These are phyloP conservation scores for Xerocomus potaroensis DNA, from an alignment of 768 basidiomycete genomes.

Conservation along the genomic window DNA sequence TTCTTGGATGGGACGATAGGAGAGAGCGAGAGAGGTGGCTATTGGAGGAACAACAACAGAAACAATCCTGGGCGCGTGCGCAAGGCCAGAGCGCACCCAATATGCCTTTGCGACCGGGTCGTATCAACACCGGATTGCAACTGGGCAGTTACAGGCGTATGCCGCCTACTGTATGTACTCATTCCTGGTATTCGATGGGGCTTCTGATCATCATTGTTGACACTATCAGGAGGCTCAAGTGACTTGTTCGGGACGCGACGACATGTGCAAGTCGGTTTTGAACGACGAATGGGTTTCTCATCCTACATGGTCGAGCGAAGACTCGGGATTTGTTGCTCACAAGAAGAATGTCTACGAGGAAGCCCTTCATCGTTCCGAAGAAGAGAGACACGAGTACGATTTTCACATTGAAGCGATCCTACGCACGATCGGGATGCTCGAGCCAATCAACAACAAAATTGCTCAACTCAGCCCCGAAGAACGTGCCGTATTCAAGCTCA, in stretches of 20 bases:
- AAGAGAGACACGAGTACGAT: constrained; percentile 98
- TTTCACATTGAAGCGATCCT: constrained; percentile 96
- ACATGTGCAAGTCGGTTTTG: constrained; percentile 92
- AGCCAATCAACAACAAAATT: constrained; percentile 89
- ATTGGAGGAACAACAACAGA: constrained; percentile 41
- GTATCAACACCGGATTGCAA: constrained; percentile 63
- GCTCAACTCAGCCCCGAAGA: constrained; percentile 75
- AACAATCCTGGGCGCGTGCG: constrained; percentile 50
- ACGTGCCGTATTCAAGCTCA: constrained; percentile 74
- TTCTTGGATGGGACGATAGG: constrained; percentile 83
- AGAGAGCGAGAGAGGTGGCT: constrained; percentile 54
- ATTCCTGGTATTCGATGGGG: background rate
- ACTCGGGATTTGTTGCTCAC: constrained; percentile 84
- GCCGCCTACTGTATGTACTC: constrained; percentile 64
- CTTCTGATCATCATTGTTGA: constrained; percentile 1
- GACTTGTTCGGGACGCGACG: constrained; percentile 90
- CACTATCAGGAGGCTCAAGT: constrained; percentile 72
- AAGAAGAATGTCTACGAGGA: constrained; percentile 97
- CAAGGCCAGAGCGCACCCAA: constrained; percentile 36
- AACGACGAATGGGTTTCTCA: constrained; percentile 99
- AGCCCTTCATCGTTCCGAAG: constrained; percentile 92
- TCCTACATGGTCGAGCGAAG: constrained; percentile 92
- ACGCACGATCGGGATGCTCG: constrained; percentile 85
- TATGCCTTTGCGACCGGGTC: constrained; percentile 44
- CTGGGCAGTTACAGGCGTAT: constrained; percentile 90